Evolutionary conservation across 805 yeast genomes (phyloP).

Genomic region (Jamesozyma jinghongensis): DNA sequence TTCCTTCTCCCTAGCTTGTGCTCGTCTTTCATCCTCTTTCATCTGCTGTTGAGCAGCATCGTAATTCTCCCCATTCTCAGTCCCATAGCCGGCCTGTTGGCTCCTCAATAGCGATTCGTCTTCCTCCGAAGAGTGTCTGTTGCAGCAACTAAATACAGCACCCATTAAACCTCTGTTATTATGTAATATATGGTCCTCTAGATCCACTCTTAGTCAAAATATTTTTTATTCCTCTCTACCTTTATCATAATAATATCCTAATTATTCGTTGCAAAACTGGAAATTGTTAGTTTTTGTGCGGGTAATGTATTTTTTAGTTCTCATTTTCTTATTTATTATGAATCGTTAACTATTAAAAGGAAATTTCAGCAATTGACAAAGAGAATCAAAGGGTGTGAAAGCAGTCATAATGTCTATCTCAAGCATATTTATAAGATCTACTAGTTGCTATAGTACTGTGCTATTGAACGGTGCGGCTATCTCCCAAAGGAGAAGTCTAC

Average conservation of each 20-base stretch:
- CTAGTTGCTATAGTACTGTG: not conserved
- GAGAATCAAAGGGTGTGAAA: no score
- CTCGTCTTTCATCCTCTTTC: constrained; percentile 20
- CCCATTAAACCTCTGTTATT: constrained; percentile 19
- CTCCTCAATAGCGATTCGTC: constrained; percentile 22
- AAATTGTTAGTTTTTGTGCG: no score
- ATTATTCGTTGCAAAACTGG: no score
- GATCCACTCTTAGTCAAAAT: no score
- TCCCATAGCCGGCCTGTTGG: constrained; percentile 22
- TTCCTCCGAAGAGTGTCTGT: constrained; percentile 13
- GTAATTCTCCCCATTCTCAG: constrained; percentile 10
- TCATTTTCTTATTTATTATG: no score
- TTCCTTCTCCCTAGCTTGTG: constrained; percentile 21
- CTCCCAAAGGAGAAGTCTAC: not conserved
- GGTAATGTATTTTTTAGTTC: no score
- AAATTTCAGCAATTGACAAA: no score
- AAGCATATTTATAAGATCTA: not conserved
- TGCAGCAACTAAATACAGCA: constrained; percentile 23
- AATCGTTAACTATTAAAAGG: no score
- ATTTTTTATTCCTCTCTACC: no score
- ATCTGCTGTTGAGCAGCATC: constrained; percentile 16
- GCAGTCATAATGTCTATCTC: not conserved
- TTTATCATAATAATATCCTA: no score
- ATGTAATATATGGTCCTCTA: not conserved
- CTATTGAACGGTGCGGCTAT: not conserved